These are phyloP conservation scores for Exophiala sp. DNA, from an alignment of 2,329 filamentous ascomycete species.

Conservation along the genomic window DNA sequence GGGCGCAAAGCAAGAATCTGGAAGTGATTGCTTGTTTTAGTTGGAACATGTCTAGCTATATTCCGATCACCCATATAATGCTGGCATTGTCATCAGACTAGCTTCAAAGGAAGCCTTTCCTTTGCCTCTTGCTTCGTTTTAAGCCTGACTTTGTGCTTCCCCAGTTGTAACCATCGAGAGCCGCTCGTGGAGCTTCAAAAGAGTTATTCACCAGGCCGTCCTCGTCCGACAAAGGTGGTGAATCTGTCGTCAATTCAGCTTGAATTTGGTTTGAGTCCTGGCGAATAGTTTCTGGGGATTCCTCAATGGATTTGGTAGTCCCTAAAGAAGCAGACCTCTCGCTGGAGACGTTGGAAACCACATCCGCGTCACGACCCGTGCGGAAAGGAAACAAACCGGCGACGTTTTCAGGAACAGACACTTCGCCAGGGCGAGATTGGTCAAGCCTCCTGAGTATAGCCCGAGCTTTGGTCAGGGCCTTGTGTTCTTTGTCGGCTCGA, in stretches of 20 bases:
- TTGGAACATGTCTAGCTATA: too few relatives aligned
- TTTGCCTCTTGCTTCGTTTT: too few relatives aligned
- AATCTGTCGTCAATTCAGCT: neutral
- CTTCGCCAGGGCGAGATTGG: neutral
- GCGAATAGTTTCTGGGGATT: neutral
- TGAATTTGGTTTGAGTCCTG: neutral
- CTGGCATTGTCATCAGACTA: too few relatives aligned
- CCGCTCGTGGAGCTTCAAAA: neutral
- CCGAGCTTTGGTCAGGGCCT: constrained; percentile 1
- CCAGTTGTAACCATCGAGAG: too few relatives aligned
- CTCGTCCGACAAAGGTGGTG: neutral
- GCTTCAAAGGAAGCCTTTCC: too few relatives aligned
- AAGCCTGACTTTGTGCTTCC: too few relatives aligned
- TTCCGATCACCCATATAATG: too few relatives aligned
- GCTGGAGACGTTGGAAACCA: neutral
- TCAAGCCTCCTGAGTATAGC: constrained; percentile 4
- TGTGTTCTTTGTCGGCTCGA: constrained; percentile 5
- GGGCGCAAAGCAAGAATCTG: too few relatives aligned
- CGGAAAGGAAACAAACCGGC: neutral
- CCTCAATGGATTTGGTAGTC: neutral
- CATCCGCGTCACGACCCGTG: neutral
- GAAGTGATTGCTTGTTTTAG: too few relatives aligned
- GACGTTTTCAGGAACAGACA: neutral
- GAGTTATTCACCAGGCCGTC: neutral
- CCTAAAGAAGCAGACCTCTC: neutral